phyloP scores from a whole-genome alignment of 2,329 filamentous ascomycete genomes.

The Chaetothyriales sp. region DNA sequence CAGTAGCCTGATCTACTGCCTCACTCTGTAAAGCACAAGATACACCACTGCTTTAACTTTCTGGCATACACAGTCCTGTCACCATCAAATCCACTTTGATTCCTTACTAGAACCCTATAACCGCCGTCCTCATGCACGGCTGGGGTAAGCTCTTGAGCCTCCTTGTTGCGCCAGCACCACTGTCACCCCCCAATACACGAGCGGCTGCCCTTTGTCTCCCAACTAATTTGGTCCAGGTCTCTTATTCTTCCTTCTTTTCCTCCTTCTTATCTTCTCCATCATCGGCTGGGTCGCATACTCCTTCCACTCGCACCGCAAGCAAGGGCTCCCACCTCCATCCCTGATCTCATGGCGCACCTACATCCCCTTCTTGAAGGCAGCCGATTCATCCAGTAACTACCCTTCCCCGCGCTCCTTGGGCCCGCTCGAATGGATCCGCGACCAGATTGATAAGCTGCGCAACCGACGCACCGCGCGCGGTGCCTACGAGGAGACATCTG shows the following conservation, averaged over 20 bases:
- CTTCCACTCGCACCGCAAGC: slow-evolving; percentile 54
- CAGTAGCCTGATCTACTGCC: neutral
- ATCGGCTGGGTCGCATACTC: slow-evolving; percentile 56
- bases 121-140: slow-evolving; percentile 6
- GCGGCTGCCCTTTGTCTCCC: neutral
- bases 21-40: neutral
- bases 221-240: slow-evolving; percentile 31
- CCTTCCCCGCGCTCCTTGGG: slow-evolving; percentile 45
- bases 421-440: slow-evolving; percentile 56
- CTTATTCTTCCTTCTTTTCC: slow-evolving; percentile 57
- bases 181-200: neutral
- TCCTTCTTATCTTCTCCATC: slow-evolving; percentile 43
- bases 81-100: neutral
- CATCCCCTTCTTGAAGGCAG: slow-evolving; percentile 50
- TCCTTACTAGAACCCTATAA: neutral
- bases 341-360: slow-evolving; percentile 35
- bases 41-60: neutral
- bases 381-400: slow-evolving; percentile 26
- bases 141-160: slow-evolving; percentile 8
- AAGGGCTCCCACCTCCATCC: slow-evolving; percentile 53
- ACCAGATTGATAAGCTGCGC: slow-evolving; percentile 48
- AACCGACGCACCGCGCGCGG: slow-evolving; percentile 52
- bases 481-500: slow-evolving; percentile 49
- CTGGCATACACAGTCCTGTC: neutral
- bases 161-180: neutral